phyloP scores from a whole-genome alignment of 192 early-diverging fungal species.

The Lobosporangium transversale region DNA sequence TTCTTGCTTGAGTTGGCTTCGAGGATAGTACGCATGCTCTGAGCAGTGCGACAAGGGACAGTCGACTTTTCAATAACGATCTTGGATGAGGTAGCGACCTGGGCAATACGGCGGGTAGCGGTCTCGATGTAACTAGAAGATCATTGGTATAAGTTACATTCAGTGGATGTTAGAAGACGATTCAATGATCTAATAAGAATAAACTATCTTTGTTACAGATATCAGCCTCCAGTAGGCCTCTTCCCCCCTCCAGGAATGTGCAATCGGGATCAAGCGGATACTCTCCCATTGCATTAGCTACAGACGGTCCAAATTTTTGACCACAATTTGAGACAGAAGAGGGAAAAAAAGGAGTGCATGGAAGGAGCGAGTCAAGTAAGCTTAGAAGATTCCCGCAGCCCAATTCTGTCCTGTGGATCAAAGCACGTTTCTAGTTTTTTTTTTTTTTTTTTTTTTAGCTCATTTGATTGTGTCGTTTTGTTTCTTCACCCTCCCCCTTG shows the following conservation, averaged over 20 bases:
- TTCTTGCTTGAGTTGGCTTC: slow-evolving; percentile 74
- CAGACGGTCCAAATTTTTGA: too few relatives aligned
- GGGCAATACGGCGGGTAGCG: slow-evolving; percentile 85
- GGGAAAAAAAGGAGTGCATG: neutral
- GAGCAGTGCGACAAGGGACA: slow-evolving; percentile 92
- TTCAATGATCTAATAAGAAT: slow-evolving; percentile 4
- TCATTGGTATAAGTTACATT: too few relatives aligned
- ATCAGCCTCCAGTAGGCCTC: too few relatives aligned
- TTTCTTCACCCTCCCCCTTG: neutral
- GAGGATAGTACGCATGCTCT: slow-evolving; percentile 85
- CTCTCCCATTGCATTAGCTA: too few relatives aligned
- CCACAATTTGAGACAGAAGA: too few relatives aligned
- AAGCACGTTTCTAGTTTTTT: neutral
- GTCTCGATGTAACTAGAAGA: slow-evolving; percentile 85
- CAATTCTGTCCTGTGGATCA: slow-evolving; percentile 12
- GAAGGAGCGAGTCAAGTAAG: neutral
- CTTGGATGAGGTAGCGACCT: slow-evolving; percentile 80
- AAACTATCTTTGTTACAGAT: neutral
- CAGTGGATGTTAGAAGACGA: too few relatives aligned
- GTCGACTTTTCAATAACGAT: slow-evolving; percentile 96
- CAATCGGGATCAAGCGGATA: too few relatives aligned
- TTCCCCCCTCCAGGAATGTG: too few relatives aligned
- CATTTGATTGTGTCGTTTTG: neutral
- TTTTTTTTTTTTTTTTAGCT: neutral
- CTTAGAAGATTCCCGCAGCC: neutral